A percentile compares a stretch with the other conserved stretches of the same genome.
phyloP scores from a whole-genome alignment of 805 yeast genomes.

The Hanseniaspora pseudoguilliermondii region DNA sequence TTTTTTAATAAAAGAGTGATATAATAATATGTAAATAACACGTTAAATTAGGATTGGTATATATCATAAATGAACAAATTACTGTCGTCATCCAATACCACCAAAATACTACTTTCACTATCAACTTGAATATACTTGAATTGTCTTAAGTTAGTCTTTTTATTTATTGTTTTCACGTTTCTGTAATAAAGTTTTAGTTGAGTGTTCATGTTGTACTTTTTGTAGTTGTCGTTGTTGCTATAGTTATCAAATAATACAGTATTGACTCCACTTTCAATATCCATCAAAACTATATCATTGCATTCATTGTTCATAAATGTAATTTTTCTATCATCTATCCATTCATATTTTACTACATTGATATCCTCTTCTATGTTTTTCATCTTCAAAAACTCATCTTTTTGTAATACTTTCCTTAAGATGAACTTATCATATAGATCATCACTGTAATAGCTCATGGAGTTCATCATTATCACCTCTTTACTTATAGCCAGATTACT shows the following conservation, averaged over 20 bases:
- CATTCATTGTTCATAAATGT: neutral
- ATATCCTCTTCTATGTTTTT: neutral
- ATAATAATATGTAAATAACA: neutral
- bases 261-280: neutral
- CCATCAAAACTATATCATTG: neutral
- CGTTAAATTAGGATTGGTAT: neutral
- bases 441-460: constrained; percentile 1
- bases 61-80: neutral
- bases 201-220: constrained; percentile 7
- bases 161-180: neutral
- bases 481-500: neutral
- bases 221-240: neutral
- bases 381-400: neutral
- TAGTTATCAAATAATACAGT: neutral
- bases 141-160: neutral
- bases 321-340: neutral
- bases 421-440: constrained; percentile 11
- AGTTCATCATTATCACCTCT: neutral
- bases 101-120: neutral
- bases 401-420: neutral
- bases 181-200: constrained; percentile 4
- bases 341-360: neutral
- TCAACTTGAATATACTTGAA: neutral
- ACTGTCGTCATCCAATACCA: neutral
- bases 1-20: too few relatives aligned